phyloP scores from a whole-genome alignment of 1,284 basidiomycete species.

The Irpex sp. region DNA sequence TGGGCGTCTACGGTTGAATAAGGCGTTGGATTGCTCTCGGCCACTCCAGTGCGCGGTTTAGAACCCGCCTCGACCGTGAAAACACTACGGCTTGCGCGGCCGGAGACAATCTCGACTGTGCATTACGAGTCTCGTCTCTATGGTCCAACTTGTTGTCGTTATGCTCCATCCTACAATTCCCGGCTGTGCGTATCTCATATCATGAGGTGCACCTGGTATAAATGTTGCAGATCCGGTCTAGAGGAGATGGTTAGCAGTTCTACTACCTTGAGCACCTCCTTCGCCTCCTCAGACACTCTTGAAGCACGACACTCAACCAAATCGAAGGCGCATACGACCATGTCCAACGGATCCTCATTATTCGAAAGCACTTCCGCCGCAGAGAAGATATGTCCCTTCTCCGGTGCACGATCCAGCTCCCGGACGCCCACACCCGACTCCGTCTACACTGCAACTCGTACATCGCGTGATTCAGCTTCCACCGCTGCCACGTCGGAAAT shows the following conservation, averaged over 20 bases:
- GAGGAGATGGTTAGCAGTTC: neutral
- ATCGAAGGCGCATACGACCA: neutral
- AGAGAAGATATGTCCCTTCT: slow-evolving; percentile 7
- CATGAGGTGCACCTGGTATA: neutral
- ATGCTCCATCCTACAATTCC: slow-evolving; percentile 6
- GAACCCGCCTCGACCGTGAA: slow-evolving; percentile 2
- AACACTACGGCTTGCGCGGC: neutral
- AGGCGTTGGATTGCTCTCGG: neutral
- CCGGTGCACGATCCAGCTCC: neutral
- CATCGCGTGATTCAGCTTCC: neutral
- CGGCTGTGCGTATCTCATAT: neutral
- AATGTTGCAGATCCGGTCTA: neutral
- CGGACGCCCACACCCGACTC: slow-evolving; percentile 1
- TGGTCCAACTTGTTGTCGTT: neutral
- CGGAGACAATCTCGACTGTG: slow-evolving; percentile 4
- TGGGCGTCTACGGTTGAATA: neutral
- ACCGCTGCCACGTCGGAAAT: neutral
- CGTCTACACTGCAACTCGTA: neutral
- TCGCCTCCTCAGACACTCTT: neutral
- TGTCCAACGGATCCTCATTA: neutral
- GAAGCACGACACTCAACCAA: neutral
- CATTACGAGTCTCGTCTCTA: neutral
- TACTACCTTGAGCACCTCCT: neutral
- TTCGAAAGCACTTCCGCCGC: slow-evolving; percentile 12
- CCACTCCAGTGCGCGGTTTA: slow-evolving; percentile 8